These are phyloP conservation scores for Paecilomyces niveus DNA, from an alignment of 2,329 filamentous ascomycete genomes.

Conservation along the genomic window DNA sequence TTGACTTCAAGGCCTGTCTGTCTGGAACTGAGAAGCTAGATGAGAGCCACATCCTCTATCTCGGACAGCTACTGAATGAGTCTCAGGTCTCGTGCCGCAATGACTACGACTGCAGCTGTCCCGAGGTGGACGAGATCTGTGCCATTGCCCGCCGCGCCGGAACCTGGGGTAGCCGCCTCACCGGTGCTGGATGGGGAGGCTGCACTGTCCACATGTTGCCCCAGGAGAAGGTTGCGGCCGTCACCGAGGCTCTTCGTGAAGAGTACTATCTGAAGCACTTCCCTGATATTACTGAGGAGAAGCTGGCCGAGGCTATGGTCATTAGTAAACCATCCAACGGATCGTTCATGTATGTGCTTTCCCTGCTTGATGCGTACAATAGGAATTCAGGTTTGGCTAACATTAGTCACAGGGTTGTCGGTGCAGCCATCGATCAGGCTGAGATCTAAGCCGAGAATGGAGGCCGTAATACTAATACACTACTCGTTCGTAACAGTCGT, in stretches of 20 bases:
- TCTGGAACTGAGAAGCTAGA: conserved; percentile 46
- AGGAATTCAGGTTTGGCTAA: background rate
- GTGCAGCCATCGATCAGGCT: background rate
- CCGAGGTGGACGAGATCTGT: conserved; percentile 87
- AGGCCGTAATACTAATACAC: background rate
- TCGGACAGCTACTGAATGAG: conserved; percentile 80
- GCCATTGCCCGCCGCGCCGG: conserved; percentile 69
- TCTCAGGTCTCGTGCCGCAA: conserved; percentile 84
- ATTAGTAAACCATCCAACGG: conserved; percentile 66
- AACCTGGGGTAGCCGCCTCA: conserved; percentile 76
- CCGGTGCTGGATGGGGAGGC: conserved; percentile 93
- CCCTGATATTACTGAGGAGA: conserved; percentile 62
- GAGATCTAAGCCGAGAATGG: background rate
- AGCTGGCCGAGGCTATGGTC: conserved; percentile 71
- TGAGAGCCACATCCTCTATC: conserved; percentile 60
- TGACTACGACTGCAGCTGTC: conserved; percentile 83
- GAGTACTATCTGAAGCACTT: conserved; percentile 76
- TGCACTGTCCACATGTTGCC: conserved; percentile 92
- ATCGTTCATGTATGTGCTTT: conserved; percentile 32
- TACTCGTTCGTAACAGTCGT: background rate
- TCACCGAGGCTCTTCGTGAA: conserved; percentile 68
- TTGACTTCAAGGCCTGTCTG: conserved; percentile 76
- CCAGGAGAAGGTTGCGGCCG: conserved; percentile 68
- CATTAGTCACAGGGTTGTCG: background rate
- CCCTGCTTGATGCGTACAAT: background rate